Evolutionary conservation across 2,329 filamentous ascomycete genomes (phyloP).

Genomic region (Colletotrichum musicola): DNA sequence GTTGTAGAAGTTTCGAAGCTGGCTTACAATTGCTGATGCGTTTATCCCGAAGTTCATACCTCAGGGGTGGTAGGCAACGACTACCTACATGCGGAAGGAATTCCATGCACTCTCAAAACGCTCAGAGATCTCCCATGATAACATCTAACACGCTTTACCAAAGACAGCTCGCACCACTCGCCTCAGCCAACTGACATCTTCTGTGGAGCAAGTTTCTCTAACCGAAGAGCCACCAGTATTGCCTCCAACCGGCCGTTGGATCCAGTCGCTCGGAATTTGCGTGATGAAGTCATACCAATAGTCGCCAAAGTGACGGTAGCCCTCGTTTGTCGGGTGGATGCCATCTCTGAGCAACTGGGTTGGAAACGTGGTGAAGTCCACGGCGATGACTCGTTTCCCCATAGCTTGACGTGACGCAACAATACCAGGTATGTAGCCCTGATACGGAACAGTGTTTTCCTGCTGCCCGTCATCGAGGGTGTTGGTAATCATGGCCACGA

Average conservation of each 20-base stretch:
- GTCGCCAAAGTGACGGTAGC: constrained; percentile 50
- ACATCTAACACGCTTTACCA: too few relatives aligned
- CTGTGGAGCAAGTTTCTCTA: background rate
- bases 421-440: constrained; percentile 46
- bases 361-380: constrained; percentile 48
- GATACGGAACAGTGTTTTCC: constrained; percentile 44
- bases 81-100: too few relatives aligned
- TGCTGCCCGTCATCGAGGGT: constrained; percentile 45
- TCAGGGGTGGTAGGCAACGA: too few relatives aligned
- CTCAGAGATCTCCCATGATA: too few relatives aligned
- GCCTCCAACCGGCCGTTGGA: constrained; percentile 45
- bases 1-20: too few relatives aligned
- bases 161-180: background rate
- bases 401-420: constrained; percentile 44
- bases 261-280: constrained; percentile 51
- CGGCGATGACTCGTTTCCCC: constrained; percentile 48
- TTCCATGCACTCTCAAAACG: too few relatives aligned
- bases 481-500: constrained; percentile 51
- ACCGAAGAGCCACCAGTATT: background rate
- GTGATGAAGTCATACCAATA: constrained; percentile 53
- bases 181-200: background rate
- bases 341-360: constrained; percentile 40
- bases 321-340: constrained; percentile 51
- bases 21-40: too few relatives aligned
- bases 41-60: too few relatives aligned